These are phyloP conservation scores for Xerocomus potaroensis DNA, from an alignment of 768 basidiomycete species.

Conservation along the genomic window DNA sequence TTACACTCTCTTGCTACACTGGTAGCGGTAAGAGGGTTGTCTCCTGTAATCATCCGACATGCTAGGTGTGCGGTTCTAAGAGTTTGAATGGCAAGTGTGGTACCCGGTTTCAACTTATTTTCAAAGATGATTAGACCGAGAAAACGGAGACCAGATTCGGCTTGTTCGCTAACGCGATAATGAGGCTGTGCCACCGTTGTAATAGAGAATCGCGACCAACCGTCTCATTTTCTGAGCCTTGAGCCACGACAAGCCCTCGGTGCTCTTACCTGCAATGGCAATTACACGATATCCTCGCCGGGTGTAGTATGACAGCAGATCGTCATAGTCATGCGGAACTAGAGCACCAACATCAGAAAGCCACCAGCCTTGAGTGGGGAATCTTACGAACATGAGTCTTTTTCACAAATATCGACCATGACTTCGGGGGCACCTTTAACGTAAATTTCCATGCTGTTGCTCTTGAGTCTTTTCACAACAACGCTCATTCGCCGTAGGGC, in stretches of 20 bases:
- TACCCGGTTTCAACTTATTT: slow-evolving; percentile 93
- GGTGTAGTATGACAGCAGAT: slow-evolving; percentile 94
- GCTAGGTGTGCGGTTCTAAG: slow-evolving; percentile 87
- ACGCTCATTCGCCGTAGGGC: slow-evolving; percentile 94
- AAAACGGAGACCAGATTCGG: slow-evolving; percentile 86
- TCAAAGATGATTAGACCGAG: slow-evolving; percentile 96
- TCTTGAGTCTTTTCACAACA: slow-evolving; percentile 91
- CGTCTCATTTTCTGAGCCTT: slow-evolving; percentile 96
- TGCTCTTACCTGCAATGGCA: slow-evolving; percentile 93
- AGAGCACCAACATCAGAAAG: slow-evolving; percentile 13
- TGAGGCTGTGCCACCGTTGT: slow-evolving; percentile 6
- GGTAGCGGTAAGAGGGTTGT: slow-evolving; percentile 94
- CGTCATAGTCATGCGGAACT: slow-evolving; percentile 98
- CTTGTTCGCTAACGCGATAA: slow-evolving; percentile 68
- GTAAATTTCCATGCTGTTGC: slow-evolving; percentile 94
- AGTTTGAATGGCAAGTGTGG: slow-evolving; percentile 83
- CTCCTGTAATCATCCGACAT: slow-evolving; percentile 97
- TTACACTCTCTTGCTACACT: slow-evolving; percentile 95
- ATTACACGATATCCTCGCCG: slow-evolving; percentile 96
- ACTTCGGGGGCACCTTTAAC: slow-evolving; percentile 99
- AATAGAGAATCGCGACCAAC: slow-evolving; percentile 39
- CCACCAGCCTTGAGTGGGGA: background rate
- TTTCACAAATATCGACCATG: slow-evolving; percentile 93
- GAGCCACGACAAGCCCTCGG: slow-evolving; percentile 92
- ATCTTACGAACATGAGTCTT: slow-evolving; percentile 73